These are phyloP conservation scores for Starmera caribaea DNA, from an alignment of 805 yeast species.

Conservation along the genomic window DNA sequence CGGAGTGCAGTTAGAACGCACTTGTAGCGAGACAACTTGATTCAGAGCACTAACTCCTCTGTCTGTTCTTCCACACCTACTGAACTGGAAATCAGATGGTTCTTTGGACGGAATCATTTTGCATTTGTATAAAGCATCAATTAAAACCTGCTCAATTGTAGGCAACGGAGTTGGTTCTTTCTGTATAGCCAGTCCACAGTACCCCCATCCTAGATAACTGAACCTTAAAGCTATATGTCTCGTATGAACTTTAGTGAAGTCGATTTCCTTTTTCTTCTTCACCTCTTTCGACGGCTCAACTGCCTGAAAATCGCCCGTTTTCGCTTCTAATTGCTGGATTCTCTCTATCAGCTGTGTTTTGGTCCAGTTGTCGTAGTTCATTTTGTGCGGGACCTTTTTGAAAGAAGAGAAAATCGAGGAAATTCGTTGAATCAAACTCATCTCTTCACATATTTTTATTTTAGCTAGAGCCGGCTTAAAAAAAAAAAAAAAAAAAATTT, in stretches of 20 bases:
- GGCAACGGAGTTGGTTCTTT: slow-evolving; percentile 67
- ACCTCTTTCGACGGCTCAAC: slow-evolving; percentile 5
- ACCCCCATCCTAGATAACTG: slow-evolving; percentile 90
- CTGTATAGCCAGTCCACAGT: slow-evolving; percentile 84
- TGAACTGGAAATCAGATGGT: slow-evolving; percentile 58
- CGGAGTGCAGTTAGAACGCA: slow-evolving; percentile 55
- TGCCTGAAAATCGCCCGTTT: slow-evolving; percentile 1
- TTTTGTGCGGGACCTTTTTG: too few relatives aligned
- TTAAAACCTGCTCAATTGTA: slow-evolving; percentile 72
- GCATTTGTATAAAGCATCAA: slow-evolving; percentile 62
- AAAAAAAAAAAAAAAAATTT: too few relatives aligned
- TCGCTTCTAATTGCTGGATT: slow-evolving; percentile 46
- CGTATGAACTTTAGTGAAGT: slow-evolving; percentile 50
- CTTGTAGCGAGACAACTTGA: slow-evolving; percentile 76
- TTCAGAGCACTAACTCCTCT: slow-evolving; percentile 96
- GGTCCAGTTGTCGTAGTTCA: slow-evolving; percentile 50
- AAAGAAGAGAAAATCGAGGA: too few relatives aligned
- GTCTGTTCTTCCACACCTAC: slow-evolving; percentile 93
- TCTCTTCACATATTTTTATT: too few relatives aligned
- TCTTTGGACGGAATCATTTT: slow-evolving; percentile 52
- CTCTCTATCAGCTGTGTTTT: slow-evolving; percentile 52
- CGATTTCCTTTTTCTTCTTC: slow-evolving; percentile 37
- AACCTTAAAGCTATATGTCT: slow-evolving; percentile 74
- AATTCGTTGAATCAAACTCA: too few relatives aligned
- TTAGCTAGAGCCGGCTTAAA: too few relatives aligned